These are phyloP conservation scores for Termitomyces sp. DNA, from an alignment of 768 basidiomycete species.

Conservation along the genomic window DNA sequence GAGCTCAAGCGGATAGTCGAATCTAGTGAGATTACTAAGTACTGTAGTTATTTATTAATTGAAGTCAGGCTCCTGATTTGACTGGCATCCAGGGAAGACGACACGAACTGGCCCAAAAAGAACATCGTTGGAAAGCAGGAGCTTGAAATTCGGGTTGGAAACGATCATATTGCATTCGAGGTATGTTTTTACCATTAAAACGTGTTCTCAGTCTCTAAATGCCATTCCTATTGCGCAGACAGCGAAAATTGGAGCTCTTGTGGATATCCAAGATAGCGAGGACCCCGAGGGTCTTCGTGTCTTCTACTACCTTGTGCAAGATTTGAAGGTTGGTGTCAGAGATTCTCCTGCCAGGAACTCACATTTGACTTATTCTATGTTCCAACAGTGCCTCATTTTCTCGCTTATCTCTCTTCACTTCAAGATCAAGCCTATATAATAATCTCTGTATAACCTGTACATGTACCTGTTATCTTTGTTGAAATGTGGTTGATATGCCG, in stretches of 20 bases:
- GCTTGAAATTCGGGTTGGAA: constrained; percentile 90
- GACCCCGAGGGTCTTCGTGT: constrained; percentile 97
- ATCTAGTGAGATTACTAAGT: constrained; percentile 94
- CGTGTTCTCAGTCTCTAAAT: not conserved
- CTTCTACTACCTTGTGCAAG: constrained; percentile 98
- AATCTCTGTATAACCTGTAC: constrained; percentile 11
- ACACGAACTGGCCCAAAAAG: constrained; percentile 98
- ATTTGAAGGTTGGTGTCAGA: constrained; percentile 70
- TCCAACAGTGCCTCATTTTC: constrained; percentile 87
- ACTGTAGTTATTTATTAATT: constrained; percentile 1
- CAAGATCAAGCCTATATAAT: constrained; percentile 98
- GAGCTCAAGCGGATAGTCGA: constrained; percentile 95
- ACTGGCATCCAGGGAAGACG: constrained; percentile 77
- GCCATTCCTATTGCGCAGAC: constrained; percentile 52
- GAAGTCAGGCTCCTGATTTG: not conserved
- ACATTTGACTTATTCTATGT: not conserved
- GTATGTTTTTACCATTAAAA: constrained; percentile 37
- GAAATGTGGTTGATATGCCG: not conserved
- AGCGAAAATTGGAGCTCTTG: constrained; percentile 95
- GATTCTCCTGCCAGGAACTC: not conserved
- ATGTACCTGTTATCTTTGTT: constrained; percentile 12
- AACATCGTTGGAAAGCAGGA: constrained; percentile 99
- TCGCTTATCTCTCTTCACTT: constrained; percentile 98
- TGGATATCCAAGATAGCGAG: constrained; percentile 95
- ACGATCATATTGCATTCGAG: constrained; percentile 96